Conservation (phyloP, 1,284 basidiomycete genomes). For the Polyporus tsugae region DNA sequence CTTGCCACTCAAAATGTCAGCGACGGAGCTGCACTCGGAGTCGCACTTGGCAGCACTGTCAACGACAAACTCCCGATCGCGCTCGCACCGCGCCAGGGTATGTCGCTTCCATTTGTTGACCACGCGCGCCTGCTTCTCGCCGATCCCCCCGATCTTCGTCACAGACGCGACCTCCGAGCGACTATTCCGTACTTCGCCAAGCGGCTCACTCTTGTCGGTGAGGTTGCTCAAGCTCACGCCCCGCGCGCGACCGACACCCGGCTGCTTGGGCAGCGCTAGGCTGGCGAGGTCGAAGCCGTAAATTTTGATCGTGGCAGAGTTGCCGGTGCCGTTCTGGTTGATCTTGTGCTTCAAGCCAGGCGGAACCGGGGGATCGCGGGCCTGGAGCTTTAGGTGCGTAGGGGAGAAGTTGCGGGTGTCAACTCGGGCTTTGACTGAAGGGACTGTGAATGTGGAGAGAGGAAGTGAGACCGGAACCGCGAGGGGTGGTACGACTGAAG, state of each 20-base stretch:
- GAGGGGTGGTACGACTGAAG: slow-evolving; percentile 11
- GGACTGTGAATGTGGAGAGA: slow-evolving; percentile 1
- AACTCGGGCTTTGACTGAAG: slow-evolving; percentile 12
- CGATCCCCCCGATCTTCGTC: neutral
- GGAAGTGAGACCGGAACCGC: slow-evolving; percentile 11
- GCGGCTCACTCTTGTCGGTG: neutral
- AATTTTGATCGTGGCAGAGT: neutral
- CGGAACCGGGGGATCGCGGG: slow-evolving; percentile 41
- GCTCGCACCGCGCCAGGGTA: slow-evolving; percentile 1
- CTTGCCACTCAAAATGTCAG: neutral
- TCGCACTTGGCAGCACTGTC: neutral
- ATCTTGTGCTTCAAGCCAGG: slow-evolving; percentile 40
- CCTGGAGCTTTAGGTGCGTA: slow-evolving; percentile 37
- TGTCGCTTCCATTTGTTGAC: slow-evolving; percentile 1
- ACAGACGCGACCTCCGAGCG: neutral
- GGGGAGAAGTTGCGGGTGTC: slow-evolving; percentile 35
- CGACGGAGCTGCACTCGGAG: neutral
- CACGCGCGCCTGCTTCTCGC: slow-evolving; percentile 2
- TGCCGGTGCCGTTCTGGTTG: neutral
- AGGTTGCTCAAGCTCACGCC: slow-evolving; percentile 23
- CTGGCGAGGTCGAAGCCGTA: neutral
- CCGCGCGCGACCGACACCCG: slow-evolving; percentile 8
- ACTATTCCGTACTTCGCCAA: no score
- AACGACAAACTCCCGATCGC: neutral
- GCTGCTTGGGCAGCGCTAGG: neutral